Evolutionary conservation across 2,329 filamentous ascomycete genomes (phyloP).

Genomic region (Xylaria arbuscula): DNA sequence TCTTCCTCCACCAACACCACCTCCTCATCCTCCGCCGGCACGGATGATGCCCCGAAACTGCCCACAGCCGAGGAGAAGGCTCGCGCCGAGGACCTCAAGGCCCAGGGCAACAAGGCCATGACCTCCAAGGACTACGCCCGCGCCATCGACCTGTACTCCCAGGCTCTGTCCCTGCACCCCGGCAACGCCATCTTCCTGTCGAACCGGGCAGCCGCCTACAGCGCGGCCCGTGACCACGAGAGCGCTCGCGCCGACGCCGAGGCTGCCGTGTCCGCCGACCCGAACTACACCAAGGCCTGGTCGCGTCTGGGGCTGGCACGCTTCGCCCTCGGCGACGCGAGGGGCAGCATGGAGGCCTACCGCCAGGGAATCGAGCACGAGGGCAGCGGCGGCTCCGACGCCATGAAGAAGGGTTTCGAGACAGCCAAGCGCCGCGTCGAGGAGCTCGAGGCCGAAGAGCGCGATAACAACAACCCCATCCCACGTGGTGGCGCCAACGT

Average conservation of each 20-base stretch:
- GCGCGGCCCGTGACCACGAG: constrained; percentile 83
- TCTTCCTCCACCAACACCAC: constrained; percentile 49
- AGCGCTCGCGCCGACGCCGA: constrained; percentile 89
- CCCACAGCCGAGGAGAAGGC: constrained; percentile 72
- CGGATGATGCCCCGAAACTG: constrained; percentile 47
- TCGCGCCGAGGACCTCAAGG: constrained; percentile 89
- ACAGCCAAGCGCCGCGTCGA: constrained; percentile 89
- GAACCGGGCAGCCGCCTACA: constrained; percentile 95
- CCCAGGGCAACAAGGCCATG: constrained; percentile 93
- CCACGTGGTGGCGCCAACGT: constrained; percentile 43
- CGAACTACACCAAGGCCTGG: constrained; percentile 97
- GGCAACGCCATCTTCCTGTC: constrained; percentile 96
- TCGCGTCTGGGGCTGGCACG: constrained; percentile 89
- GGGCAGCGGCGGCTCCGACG: constrained; percentile 91
- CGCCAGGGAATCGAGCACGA: constrained; percentile 91
- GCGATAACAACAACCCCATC: constrained; percentile 60
- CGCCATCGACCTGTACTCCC: constrained; percentile 88
- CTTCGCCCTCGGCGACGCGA: constrained; percentile 90
- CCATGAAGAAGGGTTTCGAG: constrained; percentile 97
- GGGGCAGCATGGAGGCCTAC: constrained; percentile 95
- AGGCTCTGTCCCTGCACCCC: constrained; percentile 83
- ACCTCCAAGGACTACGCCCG: constrained; percentile 86
- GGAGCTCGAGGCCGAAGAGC: constrained; percentile 73
- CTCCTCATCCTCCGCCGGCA: constrained; percentile 57
- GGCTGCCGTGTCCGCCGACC: constrained; percentile 86